A percentile compares a stretch with the other conserved stretches of the same genome.
phyloP scores from a whole-genome alignment of 169 alveolate genomes.

The Cryptosporidium felis region DNA sequence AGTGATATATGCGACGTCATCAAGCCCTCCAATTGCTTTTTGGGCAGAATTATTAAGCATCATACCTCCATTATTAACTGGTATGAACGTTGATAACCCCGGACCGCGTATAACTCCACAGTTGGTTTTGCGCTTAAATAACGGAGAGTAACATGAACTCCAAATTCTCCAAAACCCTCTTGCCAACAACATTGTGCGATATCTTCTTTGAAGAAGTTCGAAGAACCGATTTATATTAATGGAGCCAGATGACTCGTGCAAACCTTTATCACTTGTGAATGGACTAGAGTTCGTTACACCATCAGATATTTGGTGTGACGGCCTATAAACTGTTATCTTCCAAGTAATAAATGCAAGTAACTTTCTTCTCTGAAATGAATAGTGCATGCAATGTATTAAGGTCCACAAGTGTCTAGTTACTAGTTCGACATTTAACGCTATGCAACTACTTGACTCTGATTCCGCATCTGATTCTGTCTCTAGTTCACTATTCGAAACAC shows the following conservation, averaged over 20 bases:
- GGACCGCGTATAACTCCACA: slow-evolving; percentile 70
- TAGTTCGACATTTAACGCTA: slow-evolving; percentile 65
- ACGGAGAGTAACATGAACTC: slow-evolving; percentile 66
- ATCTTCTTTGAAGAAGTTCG: slow-evolving; percentile 63
- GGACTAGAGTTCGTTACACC: slow-evolving; percentile 43
- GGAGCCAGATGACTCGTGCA: slow-evolving; percentile 36
- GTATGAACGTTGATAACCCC: slow-evolving; percentile 27
- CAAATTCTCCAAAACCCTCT: slow-evolving; percentile 72
- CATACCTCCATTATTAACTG: slow-evolving; percentile 15
- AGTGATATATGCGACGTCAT: slow-evolving; percentile 51
- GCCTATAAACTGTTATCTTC: slow-evolving; percentile 17
- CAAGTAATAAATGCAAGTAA: slow-evolving; percentile 44
- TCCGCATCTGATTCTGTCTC: slow-evolving; percentile 66
- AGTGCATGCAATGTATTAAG: slow-evolving; percentile 32
- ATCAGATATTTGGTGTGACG: slow-evolving; percentile 39
- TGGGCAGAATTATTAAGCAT: slow-evolving; percentile 37
- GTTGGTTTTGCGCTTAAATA: slow-evolving; percentile 44
- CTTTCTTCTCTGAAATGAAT: slow-evolving; percentile 64
- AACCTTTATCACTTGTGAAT: slow-evolving; percentile 26
- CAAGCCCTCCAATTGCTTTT: slow-evolving; percentile 27
- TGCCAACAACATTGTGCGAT: slow-evolving; percentile 36
- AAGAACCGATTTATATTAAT: slow-evolving; percentile 35
- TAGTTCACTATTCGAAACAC: slow-evolving; percentile 40
- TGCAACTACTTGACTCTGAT: slow-evolving; percentile 66
- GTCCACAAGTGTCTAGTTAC: slow-evolving; percentile 66